These are phyloP conservation scores for Leptodontidium sp. DNA, from an alignment of 2,329 filamentous ascomycete genomes.

Conservation along the genomic window DNA sequence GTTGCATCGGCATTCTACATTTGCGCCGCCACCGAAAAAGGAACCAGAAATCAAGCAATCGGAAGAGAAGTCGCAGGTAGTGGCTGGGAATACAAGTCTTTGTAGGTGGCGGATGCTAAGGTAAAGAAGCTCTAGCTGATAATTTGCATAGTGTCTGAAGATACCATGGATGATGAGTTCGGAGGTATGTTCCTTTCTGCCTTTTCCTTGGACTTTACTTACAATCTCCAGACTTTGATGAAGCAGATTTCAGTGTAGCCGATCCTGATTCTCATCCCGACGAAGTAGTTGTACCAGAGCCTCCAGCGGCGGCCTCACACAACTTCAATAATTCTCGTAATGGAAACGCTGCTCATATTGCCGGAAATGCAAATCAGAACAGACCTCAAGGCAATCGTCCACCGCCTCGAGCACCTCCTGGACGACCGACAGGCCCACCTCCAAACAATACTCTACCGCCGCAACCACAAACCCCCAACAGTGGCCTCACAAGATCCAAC, in stretches of 20 bases:
- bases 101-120: conserved; percentile 42
- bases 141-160: conserved; percentile 48
- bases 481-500: conserved; percentile 41
- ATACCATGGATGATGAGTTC: conserved; percentile 59
- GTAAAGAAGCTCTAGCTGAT: conserved; percentile 38
- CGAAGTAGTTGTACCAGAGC: conserved; percentile 69
- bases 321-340: conserved; percentile 36
- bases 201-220: conserved; percentile 41
- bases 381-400: conserved; percentile 40
- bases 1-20: conserved; percentile 84
- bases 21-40: conserved; percentile 41
- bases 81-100: conserved; percentile 27
- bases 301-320: conserved; percentile 32
- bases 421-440: conserved; percentile 36
- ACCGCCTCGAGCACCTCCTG: conserved; percentile 43
- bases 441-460: conserved; percentile 29
- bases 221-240: conserved; percentile 70
- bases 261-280: conserved; percentile 73
- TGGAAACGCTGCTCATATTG: conserved; percentile 30
- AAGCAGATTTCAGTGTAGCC: conserved; percentile 78
- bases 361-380: conserved; percentile 39
- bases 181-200: conserved; percentile 57
- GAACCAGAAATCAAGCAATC: conserved; percentile 43
- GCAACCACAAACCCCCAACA: conserved; percentile 46
- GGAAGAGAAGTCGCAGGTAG: conserved; percentile 39